Conservation (phyloP, 2,329 filamentous ascomycete genomes). For the Aspergillus caelatus region DNA sequence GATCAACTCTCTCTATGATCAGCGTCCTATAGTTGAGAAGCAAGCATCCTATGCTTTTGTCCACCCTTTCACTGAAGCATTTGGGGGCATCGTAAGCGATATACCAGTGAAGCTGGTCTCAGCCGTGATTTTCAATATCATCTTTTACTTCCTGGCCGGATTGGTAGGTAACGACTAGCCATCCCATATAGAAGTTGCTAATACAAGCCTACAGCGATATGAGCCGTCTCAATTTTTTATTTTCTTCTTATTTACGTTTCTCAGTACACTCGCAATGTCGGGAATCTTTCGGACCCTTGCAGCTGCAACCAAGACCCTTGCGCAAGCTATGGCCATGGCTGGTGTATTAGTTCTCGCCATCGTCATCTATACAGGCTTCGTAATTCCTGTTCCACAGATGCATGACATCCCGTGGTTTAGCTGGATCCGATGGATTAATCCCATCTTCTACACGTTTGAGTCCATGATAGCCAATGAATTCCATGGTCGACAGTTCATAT, state of each 20-base stretch:
- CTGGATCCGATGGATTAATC: conserved; percentile 69
- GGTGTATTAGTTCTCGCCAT: conserved; percentile 58
- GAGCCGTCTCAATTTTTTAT: conserved; percentile 60
- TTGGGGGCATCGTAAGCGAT: conserved; percentile 83
- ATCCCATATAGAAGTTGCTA: conserved; percentile 9
- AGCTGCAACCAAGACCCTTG: conserved; percentile 61
- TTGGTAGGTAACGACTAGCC: conserved; percentile 45
- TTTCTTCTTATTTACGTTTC: conserved; percentile 63
- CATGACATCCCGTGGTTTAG: conserved; percentile 60
- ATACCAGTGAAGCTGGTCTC: conserved; percentile 81
- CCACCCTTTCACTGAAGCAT: conserved; percentile 83
- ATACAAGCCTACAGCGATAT: conserved; percentile 31
- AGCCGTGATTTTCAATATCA: conserved; percentile 74
- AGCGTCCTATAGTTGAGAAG: conserved; percentile 92
- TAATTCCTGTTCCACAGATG: conserved; percentile 62
- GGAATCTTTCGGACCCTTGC: conserved; percentile 63
- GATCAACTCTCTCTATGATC: conserved; percentile 84
- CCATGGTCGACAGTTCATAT: conserved; percentile 59
- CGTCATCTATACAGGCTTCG: conserved; percentile 69
- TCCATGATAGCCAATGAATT: conserved; percentile 62
- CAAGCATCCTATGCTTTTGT: conserved; percentile 86
- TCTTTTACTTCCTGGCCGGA: conserved; percentile 85
- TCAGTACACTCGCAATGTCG: conserved; percentile 60
- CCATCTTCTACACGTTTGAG: conserved; percentile 68
- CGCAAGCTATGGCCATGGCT: conserved; percentile 63